phyloP scores from a whole-genome alignment of 495 filamentous ascomycete species.

The Aspergillus kassunensis region DNA sequence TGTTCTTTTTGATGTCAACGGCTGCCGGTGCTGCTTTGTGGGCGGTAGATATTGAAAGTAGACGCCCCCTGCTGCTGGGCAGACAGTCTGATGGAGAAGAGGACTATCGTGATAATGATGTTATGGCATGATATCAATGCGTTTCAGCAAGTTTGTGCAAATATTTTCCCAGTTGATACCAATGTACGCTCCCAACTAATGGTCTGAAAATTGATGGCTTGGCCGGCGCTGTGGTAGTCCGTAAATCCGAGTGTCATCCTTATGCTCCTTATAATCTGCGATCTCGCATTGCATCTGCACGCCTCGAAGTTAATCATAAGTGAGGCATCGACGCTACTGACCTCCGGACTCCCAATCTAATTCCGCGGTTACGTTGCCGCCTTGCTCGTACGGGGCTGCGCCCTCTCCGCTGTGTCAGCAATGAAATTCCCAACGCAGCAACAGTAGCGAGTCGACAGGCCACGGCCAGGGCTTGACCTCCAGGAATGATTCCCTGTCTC shows the following conservation, averaged over 20 bases:
- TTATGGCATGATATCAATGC: constrained; percentile 18
- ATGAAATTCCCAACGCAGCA: neutral
- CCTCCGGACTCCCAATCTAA: neutral
- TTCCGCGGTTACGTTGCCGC: neutral
- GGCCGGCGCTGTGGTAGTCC: neutral
- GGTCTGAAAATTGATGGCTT: neutral
- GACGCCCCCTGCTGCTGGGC: constrained; percentile 26
- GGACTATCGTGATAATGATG: constrained; percentile 29
- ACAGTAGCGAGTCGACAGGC: neutral
- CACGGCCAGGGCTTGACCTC: neutral
- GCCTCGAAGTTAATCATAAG: neutral
- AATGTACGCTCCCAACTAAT: neutral
- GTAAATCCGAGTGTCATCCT: neutral
- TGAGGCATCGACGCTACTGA: neutral
- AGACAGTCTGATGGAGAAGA: constrained; percentile 23
- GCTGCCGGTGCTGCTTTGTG: constrained; percentile 61
- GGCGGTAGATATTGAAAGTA: constrained; percentile 55
- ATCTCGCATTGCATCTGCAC: neutral
- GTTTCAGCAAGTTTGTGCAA: neutral
- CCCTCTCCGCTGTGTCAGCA: neutral
- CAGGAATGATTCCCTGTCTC: neutral
- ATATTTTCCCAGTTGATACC: neutral
- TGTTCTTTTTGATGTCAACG: constrained; percentile 65
- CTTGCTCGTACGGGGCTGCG: neutral
- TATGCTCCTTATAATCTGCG: neutral